These are phyloP conservation scores for Pneumocystis murina DNA, from an alignment of 1,139 yeast species.

Conservation along the genomic window DNA sequence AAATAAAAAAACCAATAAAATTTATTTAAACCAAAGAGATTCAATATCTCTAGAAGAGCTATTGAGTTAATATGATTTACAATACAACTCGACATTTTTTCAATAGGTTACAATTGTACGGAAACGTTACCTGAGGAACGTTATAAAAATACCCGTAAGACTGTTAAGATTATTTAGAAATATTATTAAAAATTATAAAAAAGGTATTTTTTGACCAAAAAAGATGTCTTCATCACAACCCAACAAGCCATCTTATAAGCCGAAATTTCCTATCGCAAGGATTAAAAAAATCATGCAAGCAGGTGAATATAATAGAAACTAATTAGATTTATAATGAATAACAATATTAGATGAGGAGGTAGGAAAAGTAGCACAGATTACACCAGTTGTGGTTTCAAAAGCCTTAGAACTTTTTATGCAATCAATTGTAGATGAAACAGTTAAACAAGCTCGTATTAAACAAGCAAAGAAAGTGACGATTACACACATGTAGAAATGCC, in stretches of 20 bases:
- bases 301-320: not conserved
- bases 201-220: not conserved
- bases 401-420: constrained; percentile 88
- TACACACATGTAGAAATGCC: constrained; percentile 37
- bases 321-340: not conserved
- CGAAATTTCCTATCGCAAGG: constrained; percentile 37
- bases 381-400: constrained; percentile 84
- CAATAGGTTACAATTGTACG: too few species aligned
- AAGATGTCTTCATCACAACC: not conserved
- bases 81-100: too few species aligned
- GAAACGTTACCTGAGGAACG: too few species aligned
- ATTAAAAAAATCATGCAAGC: constrained; percentile 94
- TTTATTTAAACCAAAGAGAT: too few species aligned
- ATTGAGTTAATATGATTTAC: too few species aligned
- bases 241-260: constrained; percentile 5
- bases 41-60: too few species aligned
- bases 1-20: too few species aligned
- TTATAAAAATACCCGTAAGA: too few species aligned
- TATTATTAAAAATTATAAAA: too few species aligned
- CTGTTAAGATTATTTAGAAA: too few species aligned
- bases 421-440: constrained; percentile 70
- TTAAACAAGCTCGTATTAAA: constrained; percentile 56
- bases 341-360: constrained; percentile 61
- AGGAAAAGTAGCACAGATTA: constrained; percentile 96
- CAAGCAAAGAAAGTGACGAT: constrained; percentile 77